Percentiles rank a stretch among this genome's conserved stretches.
These are phyloP conservation scores for Entomortierella chlamydospora DNA, from an alignment of 192 early-diverging fungal species.

Conservation along the genomic window DNA sequence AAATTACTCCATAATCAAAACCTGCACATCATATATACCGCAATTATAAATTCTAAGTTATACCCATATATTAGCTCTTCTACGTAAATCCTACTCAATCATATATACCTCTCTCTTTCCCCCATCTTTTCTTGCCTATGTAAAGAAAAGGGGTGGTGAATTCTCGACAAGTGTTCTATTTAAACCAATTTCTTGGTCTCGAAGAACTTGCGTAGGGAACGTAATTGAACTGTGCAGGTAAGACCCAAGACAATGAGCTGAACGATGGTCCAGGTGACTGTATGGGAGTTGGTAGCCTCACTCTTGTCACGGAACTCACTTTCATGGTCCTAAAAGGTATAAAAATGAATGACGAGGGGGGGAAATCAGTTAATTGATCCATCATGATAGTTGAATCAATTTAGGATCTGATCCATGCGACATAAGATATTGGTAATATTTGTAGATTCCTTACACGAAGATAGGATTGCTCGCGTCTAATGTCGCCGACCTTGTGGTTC, in stretches of 20 bases:
- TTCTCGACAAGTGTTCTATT: slow-evolving; percentile 6
- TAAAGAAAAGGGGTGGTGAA: not conserved
- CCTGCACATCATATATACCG: too few species aligned
- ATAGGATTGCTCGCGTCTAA: slow-evolving; percentile 90
- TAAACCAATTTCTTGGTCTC: slow-evolving; percentile 92
- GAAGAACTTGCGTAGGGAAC: slow-evolving; percentile 87
- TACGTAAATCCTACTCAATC: too few species aligned
- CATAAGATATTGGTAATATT: too few species aligned
- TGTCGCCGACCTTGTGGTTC: slow-evolving; percentile 81
- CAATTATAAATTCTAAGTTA: too few species aligned
- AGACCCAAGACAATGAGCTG: slow-evolving; percentile 84
- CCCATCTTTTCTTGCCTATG: not conserved
- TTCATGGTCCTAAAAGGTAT: slow-evolving; percentile 78
- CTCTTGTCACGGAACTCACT: slow-evolving; percentile 88
- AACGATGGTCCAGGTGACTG: slow-evolving; percentile 88
- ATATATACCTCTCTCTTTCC: too few species aligned
- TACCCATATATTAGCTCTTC: too few species aligned
- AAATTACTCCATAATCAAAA: too few species aligned
- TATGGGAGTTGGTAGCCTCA: slow-evolving; percentile 84
- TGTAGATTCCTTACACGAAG: slow-evolving; percentile 77
- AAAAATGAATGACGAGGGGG: slow-evolving; percentile 8
- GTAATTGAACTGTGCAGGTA: slow-evolving; percentile 87
- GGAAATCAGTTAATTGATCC: slow-evolving; percentile 14
- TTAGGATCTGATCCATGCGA: not conserved
- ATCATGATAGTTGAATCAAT: too few species aligned